Evolutionary conservation across 192 early-diverging fungal species (phyloP), one percentile per base, ranked within the genome.

Genomic region (Geosiphon pyriformis): DNA sequence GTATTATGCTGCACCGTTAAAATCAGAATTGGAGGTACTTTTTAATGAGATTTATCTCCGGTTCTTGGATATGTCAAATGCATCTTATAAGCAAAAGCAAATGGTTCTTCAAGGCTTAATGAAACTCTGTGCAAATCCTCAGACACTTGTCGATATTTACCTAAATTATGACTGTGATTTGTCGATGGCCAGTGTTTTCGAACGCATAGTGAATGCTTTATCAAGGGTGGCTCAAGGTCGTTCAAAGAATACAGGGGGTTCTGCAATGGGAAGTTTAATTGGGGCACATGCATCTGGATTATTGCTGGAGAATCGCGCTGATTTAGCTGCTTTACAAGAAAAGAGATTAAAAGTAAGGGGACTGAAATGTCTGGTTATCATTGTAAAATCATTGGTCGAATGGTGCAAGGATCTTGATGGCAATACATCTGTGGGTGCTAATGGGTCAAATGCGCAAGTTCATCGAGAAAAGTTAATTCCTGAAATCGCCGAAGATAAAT

Each of bases 101-200:
- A 88, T 89, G 20, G 73, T 96, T 48, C 73, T 96, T 29, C 87
- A 88, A 72, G 77, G 85, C 6, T 76, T 96, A 32, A 72, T 75
- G 25, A 79, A 87, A 26, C 83, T 94, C 27, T 77, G 92, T 49
- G 71, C 80, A 34, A 87, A 91, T 30, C 89, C 91, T 22, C 81
- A 86, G 49, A 75, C 90, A 17, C 76, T 94, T 1, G 90, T 96
- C 17, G 94, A 96, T 67, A 83, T 96, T 58, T 96, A 94, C 63
- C 81, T 96, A 15, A 96, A 96, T 79, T 94, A 94, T 71, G 94
- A 96, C 74, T 96, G 94, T 69, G 85, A 90, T 61, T 78, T 87
- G 73, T 83, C 88, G 17, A 82, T 85, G 65, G 85, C 89, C 56
- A 94, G 92, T 46, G 83, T 94, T 60, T 96, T 91, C 82, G 93